These are phyloP conservation scores for Xylaria bambusicola DNA, from an alignment of 495 filamentous ascomycete species.

Conservation along the genomic window DNA sequence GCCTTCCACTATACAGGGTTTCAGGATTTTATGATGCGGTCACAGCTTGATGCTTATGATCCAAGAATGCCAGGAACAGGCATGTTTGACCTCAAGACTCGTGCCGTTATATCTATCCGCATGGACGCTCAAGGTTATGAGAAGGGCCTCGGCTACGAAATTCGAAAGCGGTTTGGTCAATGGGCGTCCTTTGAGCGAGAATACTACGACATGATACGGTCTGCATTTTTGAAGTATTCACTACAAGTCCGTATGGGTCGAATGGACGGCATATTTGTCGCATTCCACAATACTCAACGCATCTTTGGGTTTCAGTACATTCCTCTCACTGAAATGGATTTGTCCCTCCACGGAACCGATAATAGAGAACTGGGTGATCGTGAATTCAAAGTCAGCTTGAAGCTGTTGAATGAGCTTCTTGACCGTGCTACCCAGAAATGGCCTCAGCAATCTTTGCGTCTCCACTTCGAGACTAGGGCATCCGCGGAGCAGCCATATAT, in stretches of 20 bases:
- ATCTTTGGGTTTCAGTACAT: constrained; percentile 99
- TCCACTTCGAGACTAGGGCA: constrained; percentile 83
- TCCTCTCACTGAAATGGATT: constrained; percentile 82
- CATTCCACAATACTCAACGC: constrained; percentile 89
- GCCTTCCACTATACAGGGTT: constrained; percentile 84
- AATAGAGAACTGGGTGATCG: constrained; percentile 69
- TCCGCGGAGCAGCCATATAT: constrained; percentile 61
- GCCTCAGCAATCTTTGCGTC: constrained; percentile 72
- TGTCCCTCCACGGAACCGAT: constrained; percentile 71
- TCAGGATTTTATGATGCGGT: constrained; percentile 93
- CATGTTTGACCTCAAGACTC: constrained; percentile 96
- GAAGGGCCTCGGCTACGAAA: constrained; percentile 84
- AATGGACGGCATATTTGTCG: constrained; percentile 99
- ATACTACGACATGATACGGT: constrained; percentile 93
- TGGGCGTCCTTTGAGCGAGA: constrained; percentile 95
- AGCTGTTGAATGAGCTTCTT: constrained; percentile 74
- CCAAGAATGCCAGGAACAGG: constrained; percentile 83
- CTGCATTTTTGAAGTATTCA: constrained; percentile 95
- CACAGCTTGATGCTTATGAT: constrained; percentile 93
- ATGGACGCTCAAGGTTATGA: constrained; percentile 76
- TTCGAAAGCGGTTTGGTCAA: constrained; percentile 67
- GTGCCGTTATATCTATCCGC: constrained; percentile 86
- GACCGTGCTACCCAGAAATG: constrained; percentile 72
- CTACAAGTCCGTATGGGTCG: constrained; percentile 93
- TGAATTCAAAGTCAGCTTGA: constrained; percentile 83